Percentiles rank a stretch among this genome's conserved stretches.
These are phyloP conservation scores for Exophiala sp. DNA, from an alignment of 2,329 filamentous ascomycete species.

Conservation along the genomic window DNA sequence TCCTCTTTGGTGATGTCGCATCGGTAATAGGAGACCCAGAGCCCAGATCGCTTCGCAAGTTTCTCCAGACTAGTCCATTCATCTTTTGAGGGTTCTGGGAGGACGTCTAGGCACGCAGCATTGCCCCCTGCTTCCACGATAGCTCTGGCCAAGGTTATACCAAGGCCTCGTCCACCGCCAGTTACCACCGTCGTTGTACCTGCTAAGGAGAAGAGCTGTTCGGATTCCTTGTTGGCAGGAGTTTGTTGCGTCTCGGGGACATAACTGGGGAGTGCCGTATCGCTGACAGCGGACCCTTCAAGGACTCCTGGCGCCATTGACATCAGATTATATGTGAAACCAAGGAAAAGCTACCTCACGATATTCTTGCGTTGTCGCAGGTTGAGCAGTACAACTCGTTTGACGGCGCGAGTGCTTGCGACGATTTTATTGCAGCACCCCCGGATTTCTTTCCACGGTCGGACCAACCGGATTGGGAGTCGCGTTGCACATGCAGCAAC, in stretches of 20 bases:
- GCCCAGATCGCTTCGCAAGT: neutral
- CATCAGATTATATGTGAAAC: neutral
- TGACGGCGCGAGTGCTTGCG: neutral
- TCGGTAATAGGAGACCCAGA: conserved; percentile 63
- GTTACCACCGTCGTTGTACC: conserved; percentile 33
- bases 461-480: neutral
- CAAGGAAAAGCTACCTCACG: neutral
- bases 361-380: neutral
- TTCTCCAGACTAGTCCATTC: conserved; percentile 48
- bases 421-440: neutral
- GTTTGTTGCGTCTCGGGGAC: conserved; percentile 8
- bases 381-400: neutral
- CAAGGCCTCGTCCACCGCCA: conserved; percentile 9
- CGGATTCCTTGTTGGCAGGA: neutral
- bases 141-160: conserved; percentile 3
- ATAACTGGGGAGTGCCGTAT: neutral
- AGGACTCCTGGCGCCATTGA: conserved; percentile 9
- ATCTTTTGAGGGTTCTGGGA: conserved; percentile 36
- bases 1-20: conserved; percentile 72
- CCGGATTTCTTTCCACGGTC: neutral
- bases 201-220: conserved; percentile 42
- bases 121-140: conserved; percentile 8
- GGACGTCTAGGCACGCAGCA: conserved; percentile 33
- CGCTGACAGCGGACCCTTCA: conserved; percentile 1
- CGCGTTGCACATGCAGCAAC: neutral